These are phyloP conservation scores for Durusdinium trenchii DNA, from an alignment of 73 alveolate genomes.

Conservation along the genomic window DNA sequence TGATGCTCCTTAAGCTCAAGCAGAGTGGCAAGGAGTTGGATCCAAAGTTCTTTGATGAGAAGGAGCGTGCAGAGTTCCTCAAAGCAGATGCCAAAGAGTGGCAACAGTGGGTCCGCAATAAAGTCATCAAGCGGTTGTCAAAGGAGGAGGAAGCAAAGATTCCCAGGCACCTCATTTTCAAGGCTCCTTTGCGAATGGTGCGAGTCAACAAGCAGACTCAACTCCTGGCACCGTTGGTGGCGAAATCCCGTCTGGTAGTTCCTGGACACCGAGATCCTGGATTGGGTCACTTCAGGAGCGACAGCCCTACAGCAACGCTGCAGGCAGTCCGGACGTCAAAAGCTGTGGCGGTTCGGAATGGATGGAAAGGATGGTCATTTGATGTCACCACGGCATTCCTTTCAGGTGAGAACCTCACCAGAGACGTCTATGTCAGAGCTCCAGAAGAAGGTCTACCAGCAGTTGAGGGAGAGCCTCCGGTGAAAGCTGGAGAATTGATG, in stretches of 20 bases:
- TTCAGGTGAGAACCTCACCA: too few relatives aligned
- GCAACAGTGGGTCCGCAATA: not conserved
- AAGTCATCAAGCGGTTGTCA: not conserved
- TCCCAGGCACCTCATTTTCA: not conserved
- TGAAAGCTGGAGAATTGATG: not conserved
- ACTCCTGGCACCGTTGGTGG: too few relatives aligned
- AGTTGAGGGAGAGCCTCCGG: not conserved
- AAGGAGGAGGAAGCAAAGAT: not conserved
- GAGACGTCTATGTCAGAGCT: not conserved
- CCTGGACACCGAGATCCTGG: constrained; percentile 10
- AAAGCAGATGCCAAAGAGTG: not conserved
- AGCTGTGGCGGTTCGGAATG: not conserved
- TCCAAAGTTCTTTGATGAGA: not conserved
- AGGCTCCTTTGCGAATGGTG: not conserved
- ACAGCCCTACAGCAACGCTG: not conserved
- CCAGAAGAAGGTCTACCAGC: not conserved
- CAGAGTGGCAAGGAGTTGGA: not conserved
- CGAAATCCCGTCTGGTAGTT: not conserved
- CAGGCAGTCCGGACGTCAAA: not conserved
- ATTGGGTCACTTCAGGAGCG: not conserved
- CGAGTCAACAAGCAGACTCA: not conserved
- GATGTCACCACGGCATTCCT: not conserved
- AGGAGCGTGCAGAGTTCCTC: not conserved
- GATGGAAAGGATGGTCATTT: not conserved
- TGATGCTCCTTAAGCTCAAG: too few relatives aligned